Conservation (phyloP, 768 basidiomycete genomes). For the Termitomyces sp. region DNA sequence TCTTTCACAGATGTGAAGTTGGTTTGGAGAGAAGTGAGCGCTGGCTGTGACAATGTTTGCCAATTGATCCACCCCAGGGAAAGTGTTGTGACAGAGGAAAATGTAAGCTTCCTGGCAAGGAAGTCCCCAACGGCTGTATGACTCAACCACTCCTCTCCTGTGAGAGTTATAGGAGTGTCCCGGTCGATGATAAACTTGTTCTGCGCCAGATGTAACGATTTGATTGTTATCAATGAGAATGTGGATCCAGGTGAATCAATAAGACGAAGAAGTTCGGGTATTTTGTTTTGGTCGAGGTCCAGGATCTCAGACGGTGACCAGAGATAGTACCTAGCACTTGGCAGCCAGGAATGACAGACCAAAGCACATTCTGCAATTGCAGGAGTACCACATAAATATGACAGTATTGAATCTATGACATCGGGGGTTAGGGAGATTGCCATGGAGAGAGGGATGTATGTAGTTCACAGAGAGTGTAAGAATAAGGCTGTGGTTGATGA, state of each 20-base stretch:
- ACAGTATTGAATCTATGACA: not conserved
- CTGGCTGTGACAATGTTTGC: not conserved
- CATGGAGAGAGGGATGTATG: no score
- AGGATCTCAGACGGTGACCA: not conserved
- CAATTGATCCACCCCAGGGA: not conserved
- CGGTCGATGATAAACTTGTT: not conserved
- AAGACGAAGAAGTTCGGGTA: not conserved
- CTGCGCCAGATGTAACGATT: not conserved
- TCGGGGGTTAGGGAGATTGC: no score
- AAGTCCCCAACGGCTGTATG: not conserved
- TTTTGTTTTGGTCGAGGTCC: not conserved
- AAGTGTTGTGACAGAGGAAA: not conserved
- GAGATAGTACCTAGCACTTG: not conserved
- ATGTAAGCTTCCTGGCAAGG: not conserved
- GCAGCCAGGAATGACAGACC: slow-evolving; percentile 1
- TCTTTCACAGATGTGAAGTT: not conserved
- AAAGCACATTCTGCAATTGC: not conserved
- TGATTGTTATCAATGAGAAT: no score
- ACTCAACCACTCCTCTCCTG: not conserved
- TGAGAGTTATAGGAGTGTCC: no score
- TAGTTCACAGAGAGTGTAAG: no score
- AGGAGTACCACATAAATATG: not conserved
- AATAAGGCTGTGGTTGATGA: no score
- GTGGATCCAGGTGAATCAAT: not conserved
- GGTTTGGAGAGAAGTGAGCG: not conserved